Evolutionary conservation across 2,329 filamentous ascomycete genomes (phyloP), one percentile per base, ranked within the genome.

Genomic region (Xylariomycetidae sp.): DNA sequence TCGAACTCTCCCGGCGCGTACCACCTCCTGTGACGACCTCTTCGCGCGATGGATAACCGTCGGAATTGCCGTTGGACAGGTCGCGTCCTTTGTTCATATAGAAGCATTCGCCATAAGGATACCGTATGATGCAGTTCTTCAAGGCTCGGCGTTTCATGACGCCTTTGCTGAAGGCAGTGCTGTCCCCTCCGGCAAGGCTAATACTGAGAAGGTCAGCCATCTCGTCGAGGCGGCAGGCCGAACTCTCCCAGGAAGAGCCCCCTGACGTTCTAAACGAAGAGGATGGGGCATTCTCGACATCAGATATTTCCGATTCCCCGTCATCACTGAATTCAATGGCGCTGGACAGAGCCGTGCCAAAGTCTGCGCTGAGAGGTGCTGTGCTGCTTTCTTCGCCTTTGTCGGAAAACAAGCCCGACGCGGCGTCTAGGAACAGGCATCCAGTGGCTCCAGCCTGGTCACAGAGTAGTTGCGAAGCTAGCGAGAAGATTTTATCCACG

Each of bases 21-120:
- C 43, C 43, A 12, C 39, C 39, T 3, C 43, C 43, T 4, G 29
- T 38, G 13, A 41, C 25, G 7, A n/a, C 25, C n/a, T 34, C 31
- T 25, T 28, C 31, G 14, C 7, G 19, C 6, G 5, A 5, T 6
- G 19, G 18, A 28, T 18, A 19, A 17, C 42, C 34, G n/a, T 47
- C 34, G 1, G 42, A 35, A 24, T n/a, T 22, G 16, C 42, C 36
- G n/a, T 46, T 32, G 1, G 39, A 32, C 8, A 40, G 37, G 3
- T 39, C 36, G 10, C 37, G 34, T 10, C 43, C 47, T 13, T 40
- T 39, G 19, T 47, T 43, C 15, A 49, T 19, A 23, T 48, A 41
- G 16, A 49, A 49, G 13, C 36, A 48, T 33, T 48, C 45, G 1
- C 47, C 47, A 16, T 41, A 48, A 10, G 47, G 47, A 30, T 49